Evolutionary conservation across 2,329 filamentous ascomycete species (phyloP), one percentile per base, ranked within the genome.

Genomic region (Parastagonospora nodorum): DNA sequence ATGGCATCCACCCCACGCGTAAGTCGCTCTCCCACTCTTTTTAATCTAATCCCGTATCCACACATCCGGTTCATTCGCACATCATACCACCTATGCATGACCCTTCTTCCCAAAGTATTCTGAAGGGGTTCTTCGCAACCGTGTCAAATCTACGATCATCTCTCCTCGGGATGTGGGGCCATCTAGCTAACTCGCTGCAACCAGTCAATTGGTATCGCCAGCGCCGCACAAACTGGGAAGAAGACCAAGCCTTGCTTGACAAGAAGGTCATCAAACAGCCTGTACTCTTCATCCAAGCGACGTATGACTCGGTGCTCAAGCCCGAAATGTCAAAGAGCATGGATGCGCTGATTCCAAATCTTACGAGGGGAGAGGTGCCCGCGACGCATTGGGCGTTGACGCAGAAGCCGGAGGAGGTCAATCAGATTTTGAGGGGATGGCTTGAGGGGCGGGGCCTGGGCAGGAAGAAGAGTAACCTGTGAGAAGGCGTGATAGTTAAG

Each of bases 151-250:
- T 4, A 16, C 33, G 11, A 31, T 31, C 15, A 19, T 42, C 6
- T 30, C 12, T 9, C 19, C 24, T 31, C 24, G 24, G 29, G 28
- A 19, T 11, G 36, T 31, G 31, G 41, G 14, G 2, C 14, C 8
- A 16, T 15, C 35, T 30, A 3, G 35, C 62, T 67, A 42, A 67
- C 40, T 6, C 32, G 24, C 12, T 35, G 19, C 19, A 16, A 16
- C 42, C 42, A 82, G 80, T 91, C 53, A 94, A 92, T 75, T 97
- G 91, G 90, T 99, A 99, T 76, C 86, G 92, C 37, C 88, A 84
- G 2, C 79, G 84, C 15, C 77, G 83, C 71, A 73, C 87, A 57
- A 96, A 96, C 74, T 89, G 80, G 68, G 82, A 90, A 35, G 90
- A 97, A 57, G 94, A 97, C 52, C 70, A 75, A 50, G 64, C 64